Evolutionary conservation across 441 rosid species (phyloP), one percentile per base, ranked within the genome.

Genomic region (Francoa sonchifolia): DNA sequence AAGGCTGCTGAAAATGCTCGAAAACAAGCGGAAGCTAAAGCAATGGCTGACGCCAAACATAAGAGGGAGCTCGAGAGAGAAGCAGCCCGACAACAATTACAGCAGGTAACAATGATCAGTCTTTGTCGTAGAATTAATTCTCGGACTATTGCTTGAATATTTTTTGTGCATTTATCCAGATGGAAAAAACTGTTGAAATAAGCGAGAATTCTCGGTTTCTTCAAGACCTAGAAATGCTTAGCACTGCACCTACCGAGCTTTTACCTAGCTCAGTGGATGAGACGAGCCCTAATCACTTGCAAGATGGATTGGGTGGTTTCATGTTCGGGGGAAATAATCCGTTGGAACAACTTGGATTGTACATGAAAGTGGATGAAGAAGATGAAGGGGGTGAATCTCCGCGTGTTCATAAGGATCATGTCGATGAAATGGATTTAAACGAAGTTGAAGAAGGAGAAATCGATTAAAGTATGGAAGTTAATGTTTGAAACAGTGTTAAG

Each of bases 381-480:
- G 90, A 82, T 33, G 96, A 89, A 37, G 94, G 82, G 29, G 58
- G 62, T 2, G 94, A 84, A 43, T 73, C 67, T 3, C 59, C 56
- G 3, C 35, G 47, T 20, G 33, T 47, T 41, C 42, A 50, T 14
- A 57, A n/a, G n/a, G n/a, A 20, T 55, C 54, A 47, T 12, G 15
- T 2, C 8, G 52, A 40, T 8, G 42, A n/a, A n/a, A n/a, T n/a
- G n/a, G n/a, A n/a, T n/a, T n/a, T n/a, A n/a, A n/a, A 56, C 9
- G 90, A 77, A 11, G 52, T 72, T 0, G 96, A 79, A 61, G 96
- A 79, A 65, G 96, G 90, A 20, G 90, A 86, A 52, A 74, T 68
- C 7, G 73, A 71, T 44, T 67, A 54, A 61, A 8, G 33, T 39
- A 8, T 2, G 3, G 10, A 39, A 6, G 38, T 33, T 33, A 6